These are phyloP conservation scores for Yamadazyma atlantica DNA, from an alignment of 1,139 yeast species.

Conservation along the genomic window DNA sequence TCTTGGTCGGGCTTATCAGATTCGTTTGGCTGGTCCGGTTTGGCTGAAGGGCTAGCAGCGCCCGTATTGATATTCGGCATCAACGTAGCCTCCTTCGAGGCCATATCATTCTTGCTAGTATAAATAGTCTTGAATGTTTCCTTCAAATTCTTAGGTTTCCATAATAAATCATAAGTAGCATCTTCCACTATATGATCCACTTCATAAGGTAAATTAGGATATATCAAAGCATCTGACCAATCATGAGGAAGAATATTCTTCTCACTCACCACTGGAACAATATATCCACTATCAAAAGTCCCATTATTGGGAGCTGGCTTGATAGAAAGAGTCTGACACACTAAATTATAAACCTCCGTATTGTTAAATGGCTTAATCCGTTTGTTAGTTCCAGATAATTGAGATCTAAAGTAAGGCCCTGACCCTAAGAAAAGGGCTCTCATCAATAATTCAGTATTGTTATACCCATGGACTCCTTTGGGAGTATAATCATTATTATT, in stretches of 20 bases:
- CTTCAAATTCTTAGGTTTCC: slow-evolving; percentile 22
- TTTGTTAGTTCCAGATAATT: slow-evolving; percentile 21
- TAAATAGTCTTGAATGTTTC: slow-evolving; percentile 9
- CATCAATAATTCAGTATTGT: slow-evolving; percentile 75
- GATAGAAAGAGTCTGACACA: slow-evolving; percentile 67
- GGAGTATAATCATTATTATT: slow-evolving; percentile 55
- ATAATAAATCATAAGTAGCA: slow-evolving; percentile 55
- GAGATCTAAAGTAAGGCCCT: slow-evolving; percentile 69
- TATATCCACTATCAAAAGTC: slow-evolving; percentile 20
- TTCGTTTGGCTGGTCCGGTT: slow-evolving; percentile 20
- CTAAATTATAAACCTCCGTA: slow-evolving; percentile 67
- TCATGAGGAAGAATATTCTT: slow-evolving; percentile 37
- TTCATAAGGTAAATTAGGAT: slow-evolving; percentile 60
- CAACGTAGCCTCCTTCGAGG: slow-evolving; percentile 25
- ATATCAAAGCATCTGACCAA: slow-evolving; percentile 56
- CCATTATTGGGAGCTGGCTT: slow-evolving; percentile 65
- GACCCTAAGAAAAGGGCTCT: slow-evolving; percentile 75
- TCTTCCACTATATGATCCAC: slow-evolving; percentile 45
- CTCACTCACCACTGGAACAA: slow-evolving; percentile 19
- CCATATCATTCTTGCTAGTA: slow-evolving; percentile 21
- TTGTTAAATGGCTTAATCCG: slow-evolving; percentile 67
- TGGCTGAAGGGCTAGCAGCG: too few species aligned
- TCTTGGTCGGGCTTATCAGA: slow-evolving; percentile 11
- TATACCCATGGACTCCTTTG: slow-evolving; percentile 83
- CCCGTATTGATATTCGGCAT: slow-evolving; percentile 24